A percentile compares a stretch with the other conserved stretches of the same genome.
Conservation (phyloP, 306 rosid species). For the Glycine soja region DNA sequence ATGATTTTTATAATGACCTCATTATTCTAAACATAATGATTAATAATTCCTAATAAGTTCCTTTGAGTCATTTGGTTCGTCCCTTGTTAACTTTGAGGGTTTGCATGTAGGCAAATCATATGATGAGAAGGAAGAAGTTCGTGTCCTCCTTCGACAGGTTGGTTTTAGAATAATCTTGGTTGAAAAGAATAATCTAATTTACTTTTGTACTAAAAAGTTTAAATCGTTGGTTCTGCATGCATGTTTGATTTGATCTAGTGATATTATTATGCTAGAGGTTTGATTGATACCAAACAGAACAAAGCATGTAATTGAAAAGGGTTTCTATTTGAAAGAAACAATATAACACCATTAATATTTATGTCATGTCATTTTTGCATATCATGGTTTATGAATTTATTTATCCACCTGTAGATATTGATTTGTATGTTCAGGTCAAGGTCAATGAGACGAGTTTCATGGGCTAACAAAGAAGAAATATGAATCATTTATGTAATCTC, state of each 20-base stretch:
- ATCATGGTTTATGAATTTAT: conserved; percentile 22
- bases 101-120: conserved; percentile 82
- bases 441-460: conserved; percentile 12
- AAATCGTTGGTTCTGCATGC: conserved; percentile 18
- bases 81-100: conserved; percentile 48
- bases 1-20: conserved; percentile 36
- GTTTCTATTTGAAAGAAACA: conserved; percentile 29
- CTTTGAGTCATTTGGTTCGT: conserved; percentile 43
- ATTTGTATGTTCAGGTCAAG: conserved; percentile 28
- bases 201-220: neutral
- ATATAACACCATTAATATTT: conserved; percentile 5
- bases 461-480: conserved; percentile 21
- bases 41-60: conserved; percentile 41
- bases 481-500: conserved; percentile 28
- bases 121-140: conserved; percentile 98
- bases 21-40: conserved; percentile 37
- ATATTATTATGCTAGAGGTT: conserved; percentile 35
- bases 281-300: conserved; percentile 18
- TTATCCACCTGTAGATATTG: conserved; percentile 23
- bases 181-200: conserved; percentile 25
- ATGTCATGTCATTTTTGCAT: conserved; percentile 29
- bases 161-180: conserved; percentile 50
- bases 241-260: conserved; percentile 29
- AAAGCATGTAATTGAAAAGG: neutral
- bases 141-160: conserved; percentile 93